Evolutionary conservation across 2,329 filamentous ascomycete genomes (phyloP).

Genomic region (Alternaria atra): DNA sequence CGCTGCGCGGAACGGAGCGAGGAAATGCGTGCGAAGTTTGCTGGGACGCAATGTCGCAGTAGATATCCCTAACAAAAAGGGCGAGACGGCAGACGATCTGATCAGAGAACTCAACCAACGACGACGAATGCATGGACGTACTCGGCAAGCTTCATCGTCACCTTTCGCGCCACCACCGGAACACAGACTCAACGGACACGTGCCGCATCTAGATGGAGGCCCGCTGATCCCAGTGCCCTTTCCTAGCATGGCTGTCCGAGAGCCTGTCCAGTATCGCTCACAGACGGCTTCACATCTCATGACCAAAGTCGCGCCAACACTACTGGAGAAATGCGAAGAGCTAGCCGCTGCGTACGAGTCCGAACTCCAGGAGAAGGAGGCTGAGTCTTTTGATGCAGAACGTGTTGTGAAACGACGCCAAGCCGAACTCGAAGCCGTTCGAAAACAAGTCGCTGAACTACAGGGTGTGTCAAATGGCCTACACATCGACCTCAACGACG

Average conservation of each 20-base stretch:
- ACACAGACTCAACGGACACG: constrained; percentile 43
- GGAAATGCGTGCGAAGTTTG: constrained; percentile 73
- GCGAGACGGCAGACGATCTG: constrained; percentile 84
- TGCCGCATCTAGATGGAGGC: constrained; percentile 30
- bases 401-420: constrained; percentile 67
- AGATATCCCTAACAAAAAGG: constrained; percentile 81
- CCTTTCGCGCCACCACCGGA: constrained; percentile 57
- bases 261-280: constrained; percentile 51
- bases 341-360: constrained; percentile 69
- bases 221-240: constrained; percentile 41
- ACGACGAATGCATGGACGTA: constrained; percentile 66
- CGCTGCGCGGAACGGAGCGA: constrained; percentile 85
- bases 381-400: constrained; percentile 57
- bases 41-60: constrained; percentile 82
- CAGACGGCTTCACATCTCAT: constrained; percentile 67
- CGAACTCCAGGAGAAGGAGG: constrained; percentile 77
- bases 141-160: constrained; percentile 78
- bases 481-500: constrained; percentile 46
- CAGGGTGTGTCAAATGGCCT: constrained; percentile 42
- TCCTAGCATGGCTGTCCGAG: constrained; percentile 29
- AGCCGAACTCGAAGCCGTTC: constrained; percentile 70
- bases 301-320: constrained; percentile 67
- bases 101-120: constrained; percentile 76
- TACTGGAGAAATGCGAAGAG: constrained; percentile 57
- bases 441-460: constrained; percentile 67